Conservation (phyloP, 108 stramenopile species). For the Nitzschia sp. region DNA sequence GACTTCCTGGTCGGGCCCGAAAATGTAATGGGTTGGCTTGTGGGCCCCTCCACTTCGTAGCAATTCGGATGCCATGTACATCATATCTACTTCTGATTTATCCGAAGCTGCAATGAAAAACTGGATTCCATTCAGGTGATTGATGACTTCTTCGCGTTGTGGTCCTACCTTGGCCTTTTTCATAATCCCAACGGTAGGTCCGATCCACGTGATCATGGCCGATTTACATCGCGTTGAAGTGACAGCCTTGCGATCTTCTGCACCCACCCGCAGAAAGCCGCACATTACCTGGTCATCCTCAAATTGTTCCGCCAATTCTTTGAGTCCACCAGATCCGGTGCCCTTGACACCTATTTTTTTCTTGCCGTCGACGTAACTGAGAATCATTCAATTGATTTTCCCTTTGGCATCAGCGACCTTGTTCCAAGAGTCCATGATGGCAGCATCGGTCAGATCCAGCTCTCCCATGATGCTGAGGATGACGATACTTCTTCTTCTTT, state of each 20-base stretch:
- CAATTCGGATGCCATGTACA: conserved; percentile 20
- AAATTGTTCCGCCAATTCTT: conserved; percentile 12
- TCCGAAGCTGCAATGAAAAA: conserved; percentile 18
- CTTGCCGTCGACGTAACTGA: background rate
- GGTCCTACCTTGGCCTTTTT: conserved; percentile 24
- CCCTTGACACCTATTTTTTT: conserved; percentile 14
- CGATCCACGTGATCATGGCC: conserved; percentile 25
- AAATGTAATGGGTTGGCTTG: conserved; percentile 27
- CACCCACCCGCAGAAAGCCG: conserved; percentile 15
- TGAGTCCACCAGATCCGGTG: conserved; percentile 9
- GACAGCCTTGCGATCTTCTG: conserved; percentile 26
- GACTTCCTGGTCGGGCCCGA: conserved; percentile 24
- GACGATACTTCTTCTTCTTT: too few relatives aligned
- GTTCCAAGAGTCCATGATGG: conserved; percentile 16
- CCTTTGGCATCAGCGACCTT: conserved; percentile 9
- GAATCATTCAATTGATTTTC: conserved; percentile 12
- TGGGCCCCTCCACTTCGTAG: conserved; percentile 25
- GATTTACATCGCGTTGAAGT: conserved; percentile 13
- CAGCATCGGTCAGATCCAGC: background rate
- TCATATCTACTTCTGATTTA: conserved; percentile 10
- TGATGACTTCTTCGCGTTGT: conserved; percentile 17
- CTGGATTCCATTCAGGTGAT: conserved; percentile 11
- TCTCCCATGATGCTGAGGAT: conserved; percentile 6
- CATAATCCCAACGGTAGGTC: conserved; percentile 11
- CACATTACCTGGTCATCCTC: conserved; percentile 17